Conservation (phyloP, 768 basidiomycete species). For the Boletellus sp. region DNA sequence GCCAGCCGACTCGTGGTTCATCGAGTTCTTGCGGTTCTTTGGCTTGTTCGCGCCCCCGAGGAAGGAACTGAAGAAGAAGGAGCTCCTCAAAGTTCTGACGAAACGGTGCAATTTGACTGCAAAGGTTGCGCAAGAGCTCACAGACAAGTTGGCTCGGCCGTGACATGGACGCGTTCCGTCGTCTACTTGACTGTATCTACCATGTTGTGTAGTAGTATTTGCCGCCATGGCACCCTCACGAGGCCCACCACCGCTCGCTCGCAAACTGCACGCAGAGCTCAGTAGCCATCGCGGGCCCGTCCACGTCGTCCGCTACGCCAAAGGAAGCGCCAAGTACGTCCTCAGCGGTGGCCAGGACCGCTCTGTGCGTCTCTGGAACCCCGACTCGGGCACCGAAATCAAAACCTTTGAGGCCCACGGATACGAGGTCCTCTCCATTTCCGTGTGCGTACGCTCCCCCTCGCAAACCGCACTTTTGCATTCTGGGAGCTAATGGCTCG, state of each 20-base stretch:
- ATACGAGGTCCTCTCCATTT: slow-evolving; percentile 89
- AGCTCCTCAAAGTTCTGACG: slow-evolving; percentile 15
- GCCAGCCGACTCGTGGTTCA: slow-evolving; percentile 24
- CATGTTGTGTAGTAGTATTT: too few species aligned
- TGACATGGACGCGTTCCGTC: not conserved
- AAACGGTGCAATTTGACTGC: slow-evolving; percentile 24
- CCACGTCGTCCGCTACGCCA: slow-evolving; percentile 88
- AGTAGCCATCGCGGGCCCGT: slow-evolving; percentile 76
- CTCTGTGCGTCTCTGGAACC: slow-evolving; percentile 88
- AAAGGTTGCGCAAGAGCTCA: slow-evolving; percentile 16
- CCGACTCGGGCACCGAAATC: slow-evolving; percentile 80
- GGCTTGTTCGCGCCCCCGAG: slow-evolving; percentile 12
- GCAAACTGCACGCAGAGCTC: slow-evolving; percentile 62
- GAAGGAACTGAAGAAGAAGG: slow-evolving; percentile 15
- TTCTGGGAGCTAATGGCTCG: not conserved
- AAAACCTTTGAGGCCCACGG: slow-evolving; percentile 90
- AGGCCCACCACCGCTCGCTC: slow-evolving; percentile 50
- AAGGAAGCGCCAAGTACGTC: slow-evolving; percentile 82
- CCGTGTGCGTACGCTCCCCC: slow-evolving; percentile 58
- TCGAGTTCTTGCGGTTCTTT: slow-evolving; percentile 19
- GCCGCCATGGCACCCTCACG: slow-evolving; percentile 49
- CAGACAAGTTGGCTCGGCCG: slow-evolving; percentile 5
- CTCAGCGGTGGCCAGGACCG: slow-evolving; percentile 94
- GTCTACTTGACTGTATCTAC: too few species aligned
- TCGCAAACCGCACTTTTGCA: not conserved